Percentiles rank a stretch among this genome's conserved stretches.
Evolutionary conservation across 1,284 basidiomycete species (phyloP).

Genomic region (Rhizoctonia solani): DNA sequence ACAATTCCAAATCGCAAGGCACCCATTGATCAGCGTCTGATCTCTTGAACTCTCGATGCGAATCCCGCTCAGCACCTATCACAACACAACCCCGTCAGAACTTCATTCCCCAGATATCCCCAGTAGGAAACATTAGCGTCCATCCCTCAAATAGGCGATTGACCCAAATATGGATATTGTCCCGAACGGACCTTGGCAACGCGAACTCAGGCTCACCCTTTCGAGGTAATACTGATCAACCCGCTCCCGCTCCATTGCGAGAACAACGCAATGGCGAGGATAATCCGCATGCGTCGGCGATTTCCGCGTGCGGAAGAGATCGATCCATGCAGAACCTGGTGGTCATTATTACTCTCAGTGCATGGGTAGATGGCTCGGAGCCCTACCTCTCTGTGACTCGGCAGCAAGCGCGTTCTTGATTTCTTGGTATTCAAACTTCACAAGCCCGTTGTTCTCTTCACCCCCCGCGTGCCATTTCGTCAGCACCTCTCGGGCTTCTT

Average conservation of each 20-base stretch:
- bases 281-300: slow-evolving; percentile 43
- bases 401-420: slow-evolving; percentile 47
- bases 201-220: neutral
- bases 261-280: slow-evolving; percentile 53
- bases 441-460: slow-evolving; percentile 45
- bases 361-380: neutral
- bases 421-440: slow-evolving; percentile 48
- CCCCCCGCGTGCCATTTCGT: slow-evolving; percentile 39
- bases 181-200: no score
- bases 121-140: neutral
- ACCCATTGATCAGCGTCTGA: slow-evolving; percentile 36
- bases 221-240: slow-evolving; percentile 57
- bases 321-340: slow-evolving; percentile 37
- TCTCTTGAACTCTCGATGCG: slow-evolving; percentile 17
- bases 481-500: slow-evolving; percentile 37
- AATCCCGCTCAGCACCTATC: slow-evolving; percentile 26
- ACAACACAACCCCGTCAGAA: neutral
- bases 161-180: no score
- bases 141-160: neutral
- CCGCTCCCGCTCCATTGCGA: slow-evolving; percentile 44
- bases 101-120: neutral
- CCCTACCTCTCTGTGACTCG: slow-evolving; percentile 42
- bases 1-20: slow-evolving; percentile 24
- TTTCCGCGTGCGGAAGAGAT: slow-evolving; percentile 46
- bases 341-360: neutral